Conservation (phyloP, 345 rosid genomes). For the Geranium rotundifolium region DNA sequence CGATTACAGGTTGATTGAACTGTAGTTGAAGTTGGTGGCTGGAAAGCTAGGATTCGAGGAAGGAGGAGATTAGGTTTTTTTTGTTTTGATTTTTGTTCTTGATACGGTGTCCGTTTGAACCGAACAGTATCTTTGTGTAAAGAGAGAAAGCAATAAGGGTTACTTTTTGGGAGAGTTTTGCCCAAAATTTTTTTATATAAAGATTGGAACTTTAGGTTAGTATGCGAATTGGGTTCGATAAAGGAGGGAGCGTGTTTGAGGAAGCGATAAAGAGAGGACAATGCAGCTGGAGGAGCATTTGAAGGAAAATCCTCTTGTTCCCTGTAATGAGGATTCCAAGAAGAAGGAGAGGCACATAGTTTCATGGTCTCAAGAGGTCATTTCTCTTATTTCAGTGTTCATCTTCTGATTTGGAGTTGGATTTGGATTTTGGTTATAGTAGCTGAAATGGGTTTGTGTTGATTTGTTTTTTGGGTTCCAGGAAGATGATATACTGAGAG, state of each 20-base stretch:
- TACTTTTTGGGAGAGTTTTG: neutral
- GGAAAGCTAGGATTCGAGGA: neutral
- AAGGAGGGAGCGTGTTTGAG: slow-evolving; percentile 7
- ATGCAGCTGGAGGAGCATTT: slow-evolving; percentile 12
- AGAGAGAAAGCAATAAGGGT: neutral
- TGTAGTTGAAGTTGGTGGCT: neutral
- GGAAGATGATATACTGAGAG: slow-evolving; percentile 92
- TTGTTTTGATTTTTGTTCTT: no score
- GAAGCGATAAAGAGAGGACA: neutral
- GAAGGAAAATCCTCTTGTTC: neutral
- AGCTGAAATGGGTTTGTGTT: neutral
- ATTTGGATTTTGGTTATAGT: neutral
- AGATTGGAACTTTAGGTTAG: slow-evolving; percentile 1
- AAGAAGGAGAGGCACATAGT: slow-evolving; percentile 24
- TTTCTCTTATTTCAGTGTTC: neutral
- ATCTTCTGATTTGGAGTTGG: slow-evolving; percentile 4
- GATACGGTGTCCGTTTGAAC: neutral
- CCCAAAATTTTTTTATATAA: neutral
- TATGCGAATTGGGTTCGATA: neutral
- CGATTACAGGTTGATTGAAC: neutral
- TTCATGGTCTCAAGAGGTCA: slow-evolving; percentile 52
- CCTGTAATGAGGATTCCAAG: slow-evolving; percentile 6
- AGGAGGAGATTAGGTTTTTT: neutral
- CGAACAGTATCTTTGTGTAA: neutral
- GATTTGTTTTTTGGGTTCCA: slow-evolving; percentile 23